Conservation (phyloP, 2,329 filamentous ascomycete species). For the Aschersonia sp. region DNA sequence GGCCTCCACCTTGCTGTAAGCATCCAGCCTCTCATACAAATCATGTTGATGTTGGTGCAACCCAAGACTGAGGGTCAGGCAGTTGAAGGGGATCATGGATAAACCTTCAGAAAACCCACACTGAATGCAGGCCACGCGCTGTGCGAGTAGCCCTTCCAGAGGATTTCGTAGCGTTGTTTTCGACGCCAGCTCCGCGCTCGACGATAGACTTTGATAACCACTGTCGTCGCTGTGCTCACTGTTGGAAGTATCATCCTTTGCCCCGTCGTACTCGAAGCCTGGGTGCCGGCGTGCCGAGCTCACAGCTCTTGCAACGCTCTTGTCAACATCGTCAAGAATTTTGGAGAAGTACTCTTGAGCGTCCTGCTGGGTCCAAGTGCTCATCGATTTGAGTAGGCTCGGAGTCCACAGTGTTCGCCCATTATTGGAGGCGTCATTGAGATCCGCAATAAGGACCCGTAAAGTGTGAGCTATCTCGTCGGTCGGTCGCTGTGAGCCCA, state of each 20-base stretch:
- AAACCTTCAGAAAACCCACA: conserved; percentile 83
- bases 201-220: conserved; percentile 35
- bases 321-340: conserved; percentile 71
- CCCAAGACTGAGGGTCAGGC: conserved; percentile 72
- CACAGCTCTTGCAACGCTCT: conserved; percentile 46
- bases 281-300: conserved; percentile 12
- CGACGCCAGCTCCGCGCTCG: conserved; percentile 21
- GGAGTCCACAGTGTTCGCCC: conserved; percentile 74
- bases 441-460: conserved; percentile 49
- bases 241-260: conserved; percentile 24
- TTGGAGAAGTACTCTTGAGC: conserved; percentile 96
- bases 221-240: conserved; percentile 42
- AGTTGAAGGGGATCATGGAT: conserved; percentile 87
- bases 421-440: conserved; percentile 57
- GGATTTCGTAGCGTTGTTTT: conserved; percentile 48
- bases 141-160: conserved; percentile 73
- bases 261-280: conserved; percentile 24
- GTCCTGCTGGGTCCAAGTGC: conserved; percentile 91
- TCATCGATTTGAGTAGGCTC: conserved; percentile 73
- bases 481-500: conserved; percentile 12
- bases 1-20: conserved; percentile 70
- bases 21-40: conserved; percentile 65
- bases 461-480: conserved; percentile 34
- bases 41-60: conserved; percentile 46
- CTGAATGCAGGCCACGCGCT: conserved; percentile 72